Base-by-base conservation (phyloP, 73 alveolate species). In the Tetrahymena borealis region DNA sequence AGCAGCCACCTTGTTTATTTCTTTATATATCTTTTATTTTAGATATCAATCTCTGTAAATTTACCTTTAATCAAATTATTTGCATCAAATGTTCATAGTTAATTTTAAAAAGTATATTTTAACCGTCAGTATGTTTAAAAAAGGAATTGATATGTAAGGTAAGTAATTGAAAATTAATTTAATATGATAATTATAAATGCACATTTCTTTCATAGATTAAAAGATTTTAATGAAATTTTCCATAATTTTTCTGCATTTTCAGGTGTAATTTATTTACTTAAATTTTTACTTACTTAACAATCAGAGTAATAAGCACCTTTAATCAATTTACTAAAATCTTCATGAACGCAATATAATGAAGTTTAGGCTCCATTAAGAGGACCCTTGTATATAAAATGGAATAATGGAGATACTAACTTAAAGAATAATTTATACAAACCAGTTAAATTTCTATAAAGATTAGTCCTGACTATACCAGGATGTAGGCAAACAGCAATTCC, bases 401-500 rank as follows among this genome's bases (percentile, higher is more conserved):
- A 92, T 5, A 92, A 38, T 8, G 95, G 95, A 39, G 78, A 78
- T 12, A 90, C 37, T 20, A 92, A 16, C 39, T 20, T n/a, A 79
- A 92, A 36, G 8, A 92, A 78, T 39, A 78, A 18, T 38, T 92
- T 92, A 41, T 60, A 32, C 77, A 39, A 79, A 32, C 79, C 43
- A 0, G 78, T 39, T 38, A 39, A 78, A 8, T 78, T 9, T 38
- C 90, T 32, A 78, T 77, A 42, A 37, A 78, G 28, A 13, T 78
- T 31, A 18, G 95, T 39, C 78, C 92, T 36, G 7, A 77, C 92
- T 7, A 92, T 40, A 1, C 95, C 95, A 39, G 95, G 95, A 92
- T 92, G 95, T 8, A 92, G 36, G 24, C 92, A 78, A 78, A 42
- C 41, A 28, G 92, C 78, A 31, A 38, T 35, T 8, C 90, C 38